phyloP scores from a whole-genome alignment of 257 asterid species.

The Ilex aquifolium region DNA sequence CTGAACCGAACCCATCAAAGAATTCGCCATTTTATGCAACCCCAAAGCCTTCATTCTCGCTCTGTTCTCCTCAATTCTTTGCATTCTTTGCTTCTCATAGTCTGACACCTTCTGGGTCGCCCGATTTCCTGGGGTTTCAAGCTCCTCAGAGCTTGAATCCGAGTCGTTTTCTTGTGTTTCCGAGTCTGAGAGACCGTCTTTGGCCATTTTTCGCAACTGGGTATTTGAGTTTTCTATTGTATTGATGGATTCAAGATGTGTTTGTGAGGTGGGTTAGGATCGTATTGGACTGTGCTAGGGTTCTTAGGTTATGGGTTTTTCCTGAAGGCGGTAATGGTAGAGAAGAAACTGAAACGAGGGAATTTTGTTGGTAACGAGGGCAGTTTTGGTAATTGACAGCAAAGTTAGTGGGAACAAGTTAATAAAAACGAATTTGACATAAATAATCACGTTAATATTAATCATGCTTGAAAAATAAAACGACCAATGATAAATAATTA shows the following conservation, averaged over 20 bases:
- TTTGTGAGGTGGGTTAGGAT: not conserved
- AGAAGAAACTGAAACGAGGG: too few relatives aligned
- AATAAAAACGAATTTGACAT: too few relatives aligned
- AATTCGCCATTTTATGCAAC: slow-evolving; percentile 53
- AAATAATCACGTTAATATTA: too few relatives aligned
- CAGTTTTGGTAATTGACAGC: too few relatives aligned
- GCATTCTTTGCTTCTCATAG: slow-evolving; percentile 70
- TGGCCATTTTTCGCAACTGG: slow-evolving; percentile 23
- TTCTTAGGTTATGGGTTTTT: too few relatives aligned
- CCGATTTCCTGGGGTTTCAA: slow-evolving; percentile 21
- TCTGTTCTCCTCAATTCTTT: slow-evolving; percentile 74
- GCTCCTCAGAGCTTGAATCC: slow-evolving; percentile 34
- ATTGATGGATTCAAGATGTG: not conserved
- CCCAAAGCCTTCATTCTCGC: slow-evolving; percentile 89
- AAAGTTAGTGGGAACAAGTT: too few relatives aligned
- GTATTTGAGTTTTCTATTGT: not conserved
- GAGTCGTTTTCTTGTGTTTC: slow-evolving; percentile 32
- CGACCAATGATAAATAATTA: too few relatives aligned
- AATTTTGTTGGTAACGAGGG: too few relatives aligned
- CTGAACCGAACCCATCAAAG: slow-evolving; percentile 38
- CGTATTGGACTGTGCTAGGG: not conserved
- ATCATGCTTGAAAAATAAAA: too few relatives aligned
- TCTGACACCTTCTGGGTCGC: slow-evolving; percentile 24
- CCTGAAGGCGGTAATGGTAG: too few relatives aligned
- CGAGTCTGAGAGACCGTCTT: slow-evolving; percentile 28